These are phyloP conservation scores for Fimicolochytrium jonesii DNA, from an alignment of 192 early-diverging fungal species.

Conservation along the genomic window DNA sequence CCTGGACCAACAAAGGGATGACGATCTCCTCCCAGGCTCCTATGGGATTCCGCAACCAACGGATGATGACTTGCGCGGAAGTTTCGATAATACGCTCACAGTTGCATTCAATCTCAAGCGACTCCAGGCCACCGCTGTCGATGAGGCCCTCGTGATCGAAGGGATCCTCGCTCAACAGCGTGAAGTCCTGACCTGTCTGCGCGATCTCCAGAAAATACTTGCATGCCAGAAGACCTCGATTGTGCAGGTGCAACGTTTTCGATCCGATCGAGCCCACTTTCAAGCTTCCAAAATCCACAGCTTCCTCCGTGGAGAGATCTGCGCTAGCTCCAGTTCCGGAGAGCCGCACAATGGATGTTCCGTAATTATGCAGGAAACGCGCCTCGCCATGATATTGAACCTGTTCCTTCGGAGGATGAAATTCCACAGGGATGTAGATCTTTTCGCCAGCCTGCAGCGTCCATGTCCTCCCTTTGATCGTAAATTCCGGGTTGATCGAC, in stretches of 20 bases:
- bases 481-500: conserved; percentile 46
- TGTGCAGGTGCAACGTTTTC: conserved; percentile 38
- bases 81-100: conserved; percentile 33
- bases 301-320: conserved; percentile 41
- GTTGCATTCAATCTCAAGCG: conserved; percentile 44
- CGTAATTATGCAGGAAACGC: conserved; percentile 50
- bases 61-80: conserved; percentile 30
- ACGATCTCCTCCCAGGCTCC: conserved; percentile 40
- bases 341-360: conserved; percentile 34
- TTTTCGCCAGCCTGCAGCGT: conserved; percentile 47
- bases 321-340: conserved; percentile 59
- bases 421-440: conserved; percentile 50
- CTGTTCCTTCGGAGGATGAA: conserved; percentile 57
- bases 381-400: conserved; percentile 55
- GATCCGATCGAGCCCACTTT: conserved; percentile 40
- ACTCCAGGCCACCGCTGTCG: conserved; percentile 35
- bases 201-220: conserved; percentile 44
- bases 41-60: conserved; percentile 45
- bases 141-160: conserved; percentile 50
- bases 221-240: conserved; percentile 50
- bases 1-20: conserved; percentile 45
- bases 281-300: conserved; percentile 51
- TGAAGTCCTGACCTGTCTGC: conserved; percentile 41
- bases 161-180: conserved; percentile 45
- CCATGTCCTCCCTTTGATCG: conserved; percentile 49